Base-by-base conservation (phyloP, 1,284 basidiomycete species). In the Moesziomyces sp. region DNA sequence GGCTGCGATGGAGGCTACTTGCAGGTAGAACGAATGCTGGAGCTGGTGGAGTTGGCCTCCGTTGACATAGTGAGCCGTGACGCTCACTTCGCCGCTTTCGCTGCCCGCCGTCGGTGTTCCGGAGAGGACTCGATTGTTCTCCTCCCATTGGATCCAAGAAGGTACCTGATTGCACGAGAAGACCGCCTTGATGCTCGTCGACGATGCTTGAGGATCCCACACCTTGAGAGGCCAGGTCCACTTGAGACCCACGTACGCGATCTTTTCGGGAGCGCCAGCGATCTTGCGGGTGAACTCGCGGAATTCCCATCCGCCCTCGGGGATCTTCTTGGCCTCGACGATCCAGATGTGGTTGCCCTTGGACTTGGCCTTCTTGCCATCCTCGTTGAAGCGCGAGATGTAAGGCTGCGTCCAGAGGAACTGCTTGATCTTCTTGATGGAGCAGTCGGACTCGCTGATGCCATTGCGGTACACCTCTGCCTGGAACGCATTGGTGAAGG, bases 291-390 rank as follows among this genome's bases (percentile, higher is more conserved):
- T 87, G 86, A 98, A 98, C 19, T 94, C 91, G 54, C 94, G 89
- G 86, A 99, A 99, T 52, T 90, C 88, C 94, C 96, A 99, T 34
- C 74, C 74, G 40, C 91, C 90, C 40, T 92, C 91, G 0, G 86
- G 85, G 34, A 87, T 75, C 82, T 94, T 97, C 86, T 91, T 93
- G 19, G 94, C 97, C 79, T 98, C 94, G 52, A 99, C 92, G 82
- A 95, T 96, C 97, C 97, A 99, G 75, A 99, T 97, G 83, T 99
- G 96, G 85, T 99, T 99, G 54, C 97, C 97, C 87, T 98, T 98
- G 55, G 94, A 96, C 86, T 99, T 99, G 35, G 95, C 93, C 86
- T 99, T 99, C 86, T 97, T 97, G 50, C 82, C 97, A 84, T 99
- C 97, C 81, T 98, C 94, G 84, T 99, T 99, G 88, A 96, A 99